Evolutionary conservation across 2,329 filamentous ascomycete species (phyloP).

Genomic region (Lomentospora prolificans): DNA sequence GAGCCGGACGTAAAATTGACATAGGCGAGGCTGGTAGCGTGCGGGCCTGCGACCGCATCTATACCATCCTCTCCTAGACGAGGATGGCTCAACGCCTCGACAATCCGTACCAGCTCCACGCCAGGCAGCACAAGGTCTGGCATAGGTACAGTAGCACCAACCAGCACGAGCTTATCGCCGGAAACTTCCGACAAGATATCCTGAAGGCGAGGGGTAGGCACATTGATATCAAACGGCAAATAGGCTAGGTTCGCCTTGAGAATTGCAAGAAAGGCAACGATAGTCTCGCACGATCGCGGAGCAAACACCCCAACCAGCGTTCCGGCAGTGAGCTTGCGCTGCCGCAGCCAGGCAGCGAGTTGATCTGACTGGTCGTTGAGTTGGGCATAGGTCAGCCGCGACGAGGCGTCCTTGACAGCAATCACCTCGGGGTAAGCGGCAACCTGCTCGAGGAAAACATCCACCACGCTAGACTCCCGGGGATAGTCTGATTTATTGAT

Average conservation of each 20-base stretch:
- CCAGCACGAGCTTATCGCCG: constrained; percentile 8
- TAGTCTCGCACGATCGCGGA: constrained; percentile 15
- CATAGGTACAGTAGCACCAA: neutral
- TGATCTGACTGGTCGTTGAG: neutral
- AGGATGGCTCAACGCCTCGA: neutral
- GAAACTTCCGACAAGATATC: constrained; percentile 12
- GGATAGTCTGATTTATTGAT: constrained; percentile 13
- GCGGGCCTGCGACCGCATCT: neutral
- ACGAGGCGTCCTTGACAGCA: constrained; percentile 16
- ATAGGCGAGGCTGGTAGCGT: constrained; percentile 14
- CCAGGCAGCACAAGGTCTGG: neutral
- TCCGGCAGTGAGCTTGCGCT: constrained; percentile 7
- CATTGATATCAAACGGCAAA: constrained; percentile 16
- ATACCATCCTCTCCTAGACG: too few relatives aligned
- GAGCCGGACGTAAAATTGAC: constrained; percentile 43
- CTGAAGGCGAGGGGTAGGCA: constrained; percentile 13
- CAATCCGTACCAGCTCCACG: neutral
- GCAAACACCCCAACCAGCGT: constrained; percentile 15
- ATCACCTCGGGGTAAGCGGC: constrained; percentile 7
- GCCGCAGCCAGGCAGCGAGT: constrained; percentile 13
- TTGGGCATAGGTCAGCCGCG: neutral
- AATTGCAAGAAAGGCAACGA: constrained; percentile 16
- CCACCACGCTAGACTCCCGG: constrained; percentile 14
- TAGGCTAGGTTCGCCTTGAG: constrained; percentile 18
- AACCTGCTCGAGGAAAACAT: constrained; percentile 17